Evolutionary conservation across 1,284 basidiomycete genomes (phyloP).

Genomic region (Apiotrichum montevideense): DNA sequence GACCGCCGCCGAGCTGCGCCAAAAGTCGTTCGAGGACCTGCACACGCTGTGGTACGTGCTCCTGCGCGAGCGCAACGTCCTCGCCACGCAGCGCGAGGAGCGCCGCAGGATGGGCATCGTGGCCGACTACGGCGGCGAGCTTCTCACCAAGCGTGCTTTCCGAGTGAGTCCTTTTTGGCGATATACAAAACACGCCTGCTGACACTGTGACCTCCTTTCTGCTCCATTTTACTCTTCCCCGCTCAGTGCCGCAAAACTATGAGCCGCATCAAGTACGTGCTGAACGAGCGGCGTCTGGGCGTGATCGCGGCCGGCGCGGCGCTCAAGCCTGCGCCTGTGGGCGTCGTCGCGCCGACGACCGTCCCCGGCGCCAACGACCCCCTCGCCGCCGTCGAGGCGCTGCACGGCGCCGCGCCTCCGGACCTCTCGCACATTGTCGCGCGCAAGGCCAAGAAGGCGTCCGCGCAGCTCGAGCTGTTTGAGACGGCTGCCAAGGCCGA

Average conservation of each 20-base stretch:
- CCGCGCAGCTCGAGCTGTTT: neutral
- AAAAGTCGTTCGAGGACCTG: conserved; percentile 84
- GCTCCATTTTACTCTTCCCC: too few species aligned
- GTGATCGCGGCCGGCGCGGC: conserved; percentile 56
- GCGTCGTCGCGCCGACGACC: conserved; percentile 1
- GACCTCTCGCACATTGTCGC: too few species aligned
- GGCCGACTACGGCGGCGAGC: conserved; percentile 28
- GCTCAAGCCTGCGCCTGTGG: neutral
- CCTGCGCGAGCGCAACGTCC: conserved; percentile 75
- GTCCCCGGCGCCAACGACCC: conserved; percentile 9
- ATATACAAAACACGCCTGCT: neutral
- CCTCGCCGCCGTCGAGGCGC: conserved; percentile 7
- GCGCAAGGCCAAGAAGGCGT: neutral
- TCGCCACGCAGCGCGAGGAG: conserved; percentile 80
- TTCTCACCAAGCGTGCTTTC: conserved; percentile 30
- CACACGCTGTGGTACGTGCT: conserved; percentile 90
- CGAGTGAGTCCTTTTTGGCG: conserved; percentile 25
- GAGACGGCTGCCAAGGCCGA: conserved; percentile 7
- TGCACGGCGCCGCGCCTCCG: conserved; percentile 4
- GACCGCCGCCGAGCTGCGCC: conserved; percentile 73
- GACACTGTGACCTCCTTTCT: neutral
- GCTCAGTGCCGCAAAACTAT: conserved; percentile 83
- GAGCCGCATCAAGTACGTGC: conserved; percentile 88
- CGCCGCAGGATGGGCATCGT: conserved; percentile 56
- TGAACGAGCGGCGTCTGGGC: conserved; percentile 84